Base-by-base conservation (phyloP, 176 grass and related monocot genomes). In the Ensete glaucum region DNA sequence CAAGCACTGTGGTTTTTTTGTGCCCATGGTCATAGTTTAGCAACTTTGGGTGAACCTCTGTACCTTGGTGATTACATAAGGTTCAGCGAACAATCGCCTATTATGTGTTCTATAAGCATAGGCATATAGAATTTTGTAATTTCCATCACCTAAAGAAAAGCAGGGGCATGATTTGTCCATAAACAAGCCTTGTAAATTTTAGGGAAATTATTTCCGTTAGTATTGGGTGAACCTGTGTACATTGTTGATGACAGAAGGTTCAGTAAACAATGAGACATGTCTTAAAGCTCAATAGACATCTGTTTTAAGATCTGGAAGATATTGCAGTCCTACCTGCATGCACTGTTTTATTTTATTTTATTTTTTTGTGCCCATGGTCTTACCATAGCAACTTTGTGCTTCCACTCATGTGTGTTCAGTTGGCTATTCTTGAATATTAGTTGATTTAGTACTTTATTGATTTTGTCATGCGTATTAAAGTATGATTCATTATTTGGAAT, bases 221-320 rank as follows among this genome's bases (percentile, higher is more conserved):
- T 95, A 64, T 94, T 88, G 85, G 83, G 76, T 90, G 81, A 86
- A 96, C 80, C 83, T 54, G 76, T 88, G 71, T 64, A 73, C 79
- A 52, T 55, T 80, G 60, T 53, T 78, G 71, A 81, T 87, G 84
- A 77, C 76, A 77, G 76, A 84, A 81, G 88, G 89, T 96, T 96
- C 92, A 96, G 84, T 91, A 83, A 91, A 89, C 79, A 77, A 73
- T 82, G 90, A 17, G 53, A 87, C 80, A 87, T 89, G 81, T 66
- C 12, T 15, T 15, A 57, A 57, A 57, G 14, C 54, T 15, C 15
- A 11, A 15, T 11, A 57, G 16, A 34, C 29, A 57, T 57, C 54
- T 16, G 16, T 6, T 52, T 24, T 58, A 50, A n/a, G 67, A 65
- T 53, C 19, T 49, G n/a, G 55, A 79, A 1, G 23, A 19, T 56